Evolutionary conservation across 225 moss, liverwort and hornwort species (phyloP).

Genomic region (Asterella californica): DNA sequence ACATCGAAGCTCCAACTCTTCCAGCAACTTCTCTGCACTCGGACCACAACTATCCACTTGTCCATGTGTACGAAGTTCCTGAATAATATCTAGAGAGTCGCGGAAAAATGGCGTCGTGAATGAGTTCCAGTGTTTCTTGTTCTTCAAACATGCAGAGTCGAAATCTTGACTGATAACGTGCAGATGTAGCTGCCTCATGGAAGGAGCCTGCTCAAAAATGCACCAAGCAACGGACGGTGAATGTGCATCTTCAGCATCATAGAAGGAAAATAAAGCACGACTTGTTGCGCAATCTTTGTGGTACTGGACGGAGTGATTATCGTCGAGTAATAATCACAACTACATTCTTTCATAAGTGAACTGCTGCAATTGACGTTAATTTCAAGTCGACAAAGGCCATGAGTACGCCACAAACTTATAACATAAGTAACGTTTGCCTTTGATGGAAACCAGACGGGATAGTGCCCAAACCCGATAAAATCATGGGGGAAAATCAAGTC

Average conservation of each 20-base stretch:
- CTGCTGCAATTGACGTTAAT: not conserved
- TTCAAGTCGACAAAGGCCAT: no score
- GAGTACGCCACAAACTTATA: no score
- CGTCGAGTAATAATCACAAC: not conserved
- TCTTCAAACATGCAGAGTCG: slow-evolving; percentile 66
- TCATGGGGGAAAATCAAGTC: no score
- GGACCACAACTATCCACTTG: slow-evolving; percentile 42
- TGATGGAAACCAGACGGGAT: no score
- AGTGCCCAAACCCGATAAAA: no score
- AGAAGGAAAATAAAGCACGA: not conserved
- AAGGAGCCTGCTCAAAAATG: slow-evolving; percentile 55
- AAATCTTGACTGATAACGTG: slow-evolving; percentile 96
- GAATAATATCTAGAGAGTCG: slow-evolving; percentile 58
- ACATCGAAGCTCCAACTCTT: slow-evolving; percentile 66
- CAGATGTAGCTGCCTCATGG: slow-evolving; percentile 87
- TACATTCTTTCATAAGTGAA: not conserved
- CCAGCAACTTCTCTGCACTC: slow-evolving; percentile 42
- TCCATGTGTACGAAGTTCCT: slow-evolving; percentile 56
- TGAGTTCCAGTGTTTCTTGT: slow-evolving; percentile 97
- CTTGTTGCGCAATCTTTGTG: not conserved
- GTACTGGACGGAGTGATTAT: not conserved
- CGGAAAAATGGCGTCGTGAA: slow-evolving; percentile 84
- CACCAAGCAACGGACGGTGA: not conserved
- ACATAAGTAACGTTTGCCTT: no score
- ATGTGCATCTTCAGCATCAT: not conserved